Evolutionary conservation across 2,329 filamentous ascomycete genomes (phyloP).

Genomic region (Calycina marina): DNA sequence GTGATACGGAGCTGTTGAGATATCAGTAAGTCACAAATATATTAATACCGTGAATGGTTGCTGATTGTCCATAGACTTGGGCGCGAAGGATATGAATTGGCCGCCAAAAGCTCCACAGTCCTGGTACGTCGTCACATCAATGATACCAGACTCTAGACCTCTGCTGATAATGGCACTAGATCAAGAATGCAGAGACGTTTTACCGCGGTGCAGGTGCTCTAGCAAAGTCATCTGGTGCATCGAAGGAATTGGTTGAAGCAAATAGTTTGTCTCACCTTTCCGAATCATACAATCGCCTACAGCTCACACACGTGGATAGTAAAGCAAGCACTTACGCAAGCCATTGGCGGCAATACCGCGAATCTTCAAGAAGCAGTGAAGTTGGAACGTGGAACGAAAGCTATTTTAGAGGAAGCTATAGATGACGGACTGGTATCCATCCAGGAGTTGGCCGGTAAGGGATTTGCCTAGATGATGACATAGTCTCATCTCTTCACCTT

Average conservation of each 20-base stretch:
- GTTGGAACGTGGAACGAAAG: conserved; percentile 1
- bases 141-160: background rate
- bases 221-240: conserved; percentile 25
- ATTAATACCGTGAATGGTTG: background rate
- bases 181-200: conserved; percentile 42
- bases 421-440: conserved; percentile 11
- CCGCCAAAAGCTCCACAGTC: conserved; percentile 29
- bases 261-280: conserved; percentile 9
- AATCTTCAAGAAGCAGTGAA: conserved; percentile 8
- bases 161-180: conserved; percentile 2
- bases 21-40: conserved; percentile 23
- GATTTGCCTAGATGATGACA: conserved; percentile 5
- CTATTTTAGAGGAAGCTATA: conserved; percentile 9
- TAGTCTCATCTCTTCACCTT: too few species aligned
- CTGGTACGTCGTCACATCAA: conserved; percentile 16
- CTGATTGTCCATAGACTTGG: background rate
- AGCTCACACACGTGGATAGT: conserved; percentile 11
- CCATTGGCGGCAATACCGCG: conserved; percentile 27
- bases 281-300: background rate
- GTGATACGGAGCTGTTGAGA: conserved; percentile 39
- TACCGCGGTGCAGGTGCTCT: conserved; percentile 34
- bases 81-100: conserved; percentile 27
- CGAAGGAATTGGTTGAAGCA: conserved; percentile 29
- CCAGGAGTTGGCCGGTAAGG: conserved; percentile 5
- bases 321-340: conserved; percentile 33